phyloP scores from a whole-genome alignment of 2,329 filamentous ascomycete species.

The Calonectria henricotiae region DNA sequence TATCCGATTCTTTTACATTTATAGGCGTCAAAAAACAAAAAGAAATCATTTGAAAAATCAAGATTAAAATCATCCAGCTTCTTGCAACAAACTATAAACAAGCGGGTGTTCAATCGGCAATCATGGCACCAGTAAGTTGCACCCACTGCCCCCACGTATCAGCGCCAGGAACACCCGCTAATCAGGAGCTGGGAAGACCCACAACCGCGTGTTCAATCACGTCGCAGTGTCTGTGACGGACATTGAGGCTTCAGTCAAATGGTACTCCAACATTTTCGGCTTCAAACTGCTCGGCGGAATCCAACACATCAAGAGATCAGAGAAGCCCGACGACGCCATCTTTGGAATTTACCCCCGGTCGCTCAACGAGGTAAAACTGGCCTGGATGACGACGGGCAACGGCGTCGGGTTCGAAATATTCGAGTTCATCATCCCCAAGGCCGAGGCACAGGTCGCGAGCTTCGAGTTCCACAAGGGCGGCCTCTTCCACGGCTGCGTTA shows the following conservation, averaged over 20 bases:
- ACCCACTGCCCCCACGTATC: neutral
- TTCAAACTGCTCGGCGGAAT: slow-evolving; percentile 33
- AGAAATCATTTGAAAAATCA: neutral
- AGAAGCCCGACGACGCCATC: slow-evolving; percentile 50
- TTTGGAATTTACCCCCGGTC: slow-evolving; percentile 54
- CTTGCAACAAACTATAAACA: neutral
- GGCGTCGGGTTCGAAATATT: slow-evolving; percentile 57
- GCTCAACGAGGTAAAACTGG: slow-evolving; percentile 53
- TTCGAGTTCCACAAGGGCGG: slow-evolving; percentile 52
- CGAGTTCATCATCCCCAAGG: slow-evolving; percentile 53
- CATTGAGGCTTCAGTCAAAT: slow-evolving; percentile 34
- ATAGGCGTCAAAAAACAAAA: neutral
- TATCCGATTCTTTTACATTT: slow-evolving; percentile 5
- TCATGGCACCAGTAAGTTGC: slow-evolving; percentile 22
- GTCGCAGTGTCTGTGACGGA: slow-evolving; percentile 34
- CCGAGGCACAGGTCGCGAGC: slow-evolving; percentile 28
- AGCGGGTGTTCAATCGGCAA: neutral
- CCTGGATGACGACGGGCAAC: slow-evolving; percentile 54
- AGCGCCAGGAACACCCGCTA: slow-evolving; percentile 18
- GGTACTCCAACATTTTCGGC: slow-evolving; percentile 39
- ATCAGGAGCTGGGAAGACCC: slow-evolving; percentile 10
- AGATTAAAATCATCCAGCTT: neutral
- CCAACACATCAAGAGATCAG: slow-evolving; percentile 36
- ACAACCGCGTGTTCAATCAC: slow-evolving; percentile 35
- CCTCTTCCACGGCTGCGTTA: slow-evolving; percentile 57